phyloP scores from a whole-genome alignment of 371 early-diverging fungal genomes.

The Apophysomyces trapeziformis region DNA sequence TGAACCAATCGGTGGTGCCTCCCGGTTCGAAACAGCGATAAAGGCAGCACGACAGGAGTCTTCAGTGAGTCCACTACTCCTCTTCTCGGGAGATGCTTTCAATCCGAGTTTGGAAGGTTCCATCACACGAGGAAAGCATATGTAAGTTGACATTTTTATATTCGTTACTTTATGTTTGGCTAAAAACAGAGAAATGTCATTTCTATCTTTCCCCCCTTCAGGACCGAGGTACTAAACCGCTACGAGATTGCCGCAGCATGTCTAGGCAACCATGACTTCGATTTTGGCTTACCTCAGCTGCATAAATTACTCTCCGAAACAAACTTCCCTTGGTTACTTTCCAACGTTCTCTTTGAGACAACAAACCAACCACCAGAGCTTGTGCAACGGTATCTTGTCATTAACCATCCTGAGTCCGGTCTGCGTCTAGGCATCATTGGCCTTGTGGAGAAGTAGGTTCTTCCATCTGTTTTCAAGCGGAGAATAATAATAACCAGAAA shows the following conservation, averaged over 20 bases:
- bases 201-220: not conserved
- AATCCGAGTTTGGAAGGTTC: constrained; percentile 65
- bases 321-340: constrained; percentile 69
- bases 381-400: constrained; percentile 34
- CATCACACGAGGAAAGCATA: constrained; percentile 64
- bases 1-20: constrained; percentile 69
- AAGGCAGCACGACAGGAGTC: constrained; percentile 22
- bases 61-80: constrained; percentile 36
- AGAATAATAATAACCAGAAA: not conserved
- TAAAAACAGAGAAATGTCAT: too few relatives aligned
- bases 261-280: constrained; percentile 74
- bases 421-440: constrained; percentile 64
- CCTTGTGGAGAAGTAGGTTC: constrained; percentile 60
- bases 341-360: constrained; percentile 55
- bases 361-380: constrained; percentile 33
- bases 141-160: constrained; percentile 30
- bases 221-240: constrained; percentile 53
- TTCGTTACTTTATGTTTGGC: not conserved
- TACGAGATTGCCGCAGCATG: constrained; percentile 58
- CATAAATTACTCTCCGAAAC: constrained; percentile 40
- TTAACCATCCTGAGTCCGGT: constrained; percentile 35
- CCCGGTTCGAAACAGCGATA: constrained; percentile 54
- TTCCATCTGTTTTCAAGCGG: constrained; percentile 9
- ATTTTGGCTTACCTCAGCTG: constrained; percentile 63
- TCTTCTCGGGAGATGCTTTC: constrained; percentile 69